Evolutionary conservation across 2,329 filamentous ascomycete genomes (phyloP).

Genomic region (Beauveria bassiana): DNA sequence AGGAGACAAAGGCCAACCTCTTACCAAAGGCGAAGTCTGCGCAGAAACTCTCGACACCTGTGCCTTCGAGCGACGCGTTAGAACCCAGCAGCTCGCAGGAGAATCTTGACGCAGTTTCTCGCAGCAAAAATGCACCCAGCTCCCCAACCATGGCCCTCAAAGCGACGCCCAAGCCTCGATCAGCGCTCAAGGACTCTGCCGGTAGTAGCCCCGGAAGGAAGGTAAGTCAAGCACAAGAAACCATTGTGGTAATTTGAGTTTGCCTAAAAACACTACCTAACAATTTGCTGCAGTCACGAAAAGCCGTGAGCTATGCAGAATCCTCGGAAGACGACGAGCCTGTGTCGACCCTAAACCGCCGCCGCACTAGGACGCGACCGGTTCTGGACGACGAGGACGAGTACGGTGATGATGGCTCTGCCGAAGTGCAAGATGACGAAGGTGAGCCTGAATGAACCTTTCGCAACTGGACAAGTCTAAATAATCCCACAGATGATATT

Average conservation of each 20-base stretch:
- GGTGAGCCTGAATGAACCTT: slow-evolving; percentile 29
- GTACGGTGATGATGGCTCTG: slow-evolving; percentile 61
- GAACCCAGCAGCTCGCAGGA: slow-evolving; percentile 63
- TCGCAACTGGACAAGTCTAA: too few relatives aligned
- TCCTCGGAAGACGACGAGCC: slow-evolving; percentile 75
- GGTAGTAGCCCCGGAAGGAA: slow-evolving; percentile 73
- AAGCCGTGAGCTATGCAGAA: slow-evolving; percentile 71
- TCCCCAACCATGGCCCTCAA: slow-evolving; percentile 37
- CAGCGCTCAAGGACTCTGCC: slow-evolving; percentile 32
- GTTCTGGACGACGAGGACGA: slow-evolving; percentile 62
- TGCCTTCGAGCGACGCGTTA: slow-evolving; percentile 71
- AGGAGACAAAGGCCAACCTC: slow-evolving; percentile 35
- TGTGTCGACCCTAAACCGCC: slow-evolving; percentile 41
- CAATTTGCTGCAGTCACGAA: slow-evolving; percentile 35
- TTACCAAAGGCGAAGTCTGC: slow-evolving; percentile 24
- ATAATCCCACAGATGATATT: slow-evolving; percentile 50
- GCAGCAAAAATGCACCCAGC: slow-evolving; percentile 41
- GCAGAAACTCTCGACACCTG: slow-evolving; percentile 51
- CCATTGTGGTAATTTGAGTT: too few relatives aligned
- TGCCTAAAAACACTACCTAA: not conserved
- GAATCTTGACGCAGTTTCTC: slow-evolving; percentile 42
- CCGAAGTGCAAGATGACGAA: slow-evolving; percentile 55
- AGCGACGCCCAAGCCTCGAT: slow-evolving; percentile 30
- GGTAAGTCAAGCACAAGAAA: slow-evolving; percentile 37
- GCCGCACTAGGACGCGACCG: slow-evolving; percentile 42